Percentiles rank a stretch among this genome's conserved stretches.
Evolutionary conservation across 805 yeast genomes (phyloP).

Genomic region (Yarrowia hollandica): DNA sequence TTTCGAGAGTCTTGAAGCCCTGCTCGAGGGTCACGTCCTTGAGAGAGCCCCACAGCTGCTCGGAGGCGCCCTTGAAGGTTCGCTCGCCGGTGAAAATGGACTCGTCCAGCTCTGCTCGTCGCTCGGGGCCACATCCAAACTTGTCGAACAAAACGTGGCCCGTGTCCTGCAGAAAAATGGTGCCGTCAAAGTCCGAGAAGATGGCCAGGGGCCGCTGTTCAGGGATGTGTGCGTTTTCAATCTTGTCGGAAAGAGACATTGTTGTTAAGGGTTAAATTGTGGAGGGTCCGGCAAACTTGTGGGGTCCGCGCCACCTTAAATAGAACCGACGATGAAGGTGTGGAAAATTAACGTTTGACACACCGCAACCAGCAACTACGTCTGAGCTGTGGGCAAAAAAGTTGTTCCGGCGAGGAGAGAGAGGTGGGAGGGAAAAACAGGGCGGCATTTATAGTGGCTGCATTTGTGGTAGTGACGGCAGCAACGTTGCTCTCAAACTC

Average conservation of each 20-base stretch:
- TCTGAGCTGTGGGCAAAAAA: constrained; percentile 1
- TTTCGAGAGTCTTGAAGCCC: constrained; percentile 43
- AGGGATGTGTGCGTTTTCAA: constrained; percentile 28
- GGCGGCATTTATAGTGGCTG: no score
- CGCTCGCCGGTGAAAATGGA: constrained; percentile 43
- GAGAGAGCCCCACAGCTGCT: constrained; percentile 48
- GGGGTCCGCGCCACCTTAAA: background rate
- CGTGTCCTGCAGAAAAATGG: constrained; percentile 49
- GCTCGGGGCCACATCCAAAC: constrained; percentile 46
- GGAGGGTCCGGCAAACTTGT: no score
- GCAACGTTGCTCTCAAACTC: no score
- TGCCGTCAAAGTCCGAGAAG: constrained; percentile 47
- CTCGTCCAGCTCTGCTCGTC: constrained; percentile 43
- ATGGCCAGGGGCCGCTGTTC: constrained; percentile 33
- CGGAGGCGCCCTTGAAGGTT: constrained; percentile 46
- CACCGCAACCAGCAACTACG: constrained; percentile 17
- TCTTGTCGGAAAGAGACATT: constrained; percentile 16
- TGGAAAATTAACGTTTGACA: background rate
- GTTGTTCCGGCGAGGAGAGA: background rate
- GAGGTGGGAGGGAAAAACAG: no score
- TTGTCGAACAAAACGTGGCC: constrained; percentile 49
- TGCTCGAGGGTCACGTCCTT: constrained; percentile 43
- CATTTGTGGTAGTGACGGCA: no score
- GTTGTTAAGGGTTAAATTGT: no score
- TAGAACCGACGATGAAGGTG: constrained; percentile 4